These are phyloP conservation scores for Hyphochytrium catenoides DNA, from an alignment of 352 stramenopile genomes.

Conservation along the genomic window DNA sequence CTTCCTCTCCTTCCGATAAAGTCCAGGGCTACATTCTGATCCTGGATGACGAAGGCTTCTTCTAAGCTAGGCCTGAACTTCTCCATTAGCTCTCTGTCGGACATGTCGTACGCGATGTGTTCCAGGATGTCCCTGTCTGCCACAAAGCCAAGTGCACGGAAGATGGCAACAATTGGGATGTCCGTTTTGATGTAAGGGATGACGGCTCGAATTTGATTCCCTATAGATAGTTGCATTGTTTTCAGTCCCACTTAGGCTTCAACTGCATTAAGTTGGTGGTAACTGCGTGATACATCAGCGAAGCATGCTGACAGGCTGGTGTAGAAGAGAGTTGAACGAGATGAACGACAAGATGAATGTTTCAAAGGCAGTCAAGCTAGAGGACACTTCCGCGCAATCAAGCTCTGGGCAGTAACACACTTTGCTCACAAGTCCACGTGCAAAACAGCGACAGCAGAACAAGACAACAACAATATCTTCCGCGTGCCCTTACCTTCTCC, in stretches of 20 bases:
- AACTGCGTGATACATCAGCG: too few species aligned
- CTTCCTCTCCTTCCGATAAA: slow-evolving; percentile 92
- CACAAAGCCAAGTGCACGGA: slow-evolving; percentile 84
- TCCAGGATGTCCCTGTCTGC: slow-evolving; percentile 96
- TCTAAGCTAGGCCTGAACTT: slow-evolving; percentile 93
- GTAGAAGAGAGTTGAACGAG: too few species aligned
- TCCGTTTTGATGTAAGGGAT: slow-evolving; percentile 96
- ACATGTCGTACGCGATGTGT: slow-evolving; percentile 97
- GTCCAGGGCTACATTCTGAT: slow-evolving; percentile 90
- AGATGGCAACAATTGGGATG: slow-evolving; percentile 98
- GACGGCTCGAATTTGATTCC: slow-evolving; percentile 92
- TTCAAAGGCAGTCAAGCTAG: too few species aligned
- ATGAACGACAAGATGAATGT: too few species aligned
- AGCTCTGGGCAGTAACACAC: too few species aligned
- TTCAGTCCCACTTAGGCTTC: slow-evolving; percentile 73
- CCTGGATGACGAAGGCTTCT: slow-evolving; percentile 95
- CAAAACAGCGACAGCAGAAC: too few species aligned
- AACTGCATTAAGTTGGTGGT: too few species aligned
- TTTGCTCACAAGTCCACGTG: too few species aligned
- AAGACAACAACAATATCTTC: too few species aligned
- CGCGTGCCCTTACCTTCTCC: too few species aligned
- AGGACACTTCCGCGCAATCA: too few species aligned
- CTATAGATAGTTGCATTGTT: slow-evolving; percentile 81
- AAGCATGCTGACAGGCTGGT: too few species aligned
- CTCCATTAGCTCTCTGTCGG: slow-evolving; percentile 95